These are phyloP conservation scores for Moniliophthora roreri DNA, from an alignment of 1,284 basidiomycete genomes.

Conservation along the genomic window DNA sequence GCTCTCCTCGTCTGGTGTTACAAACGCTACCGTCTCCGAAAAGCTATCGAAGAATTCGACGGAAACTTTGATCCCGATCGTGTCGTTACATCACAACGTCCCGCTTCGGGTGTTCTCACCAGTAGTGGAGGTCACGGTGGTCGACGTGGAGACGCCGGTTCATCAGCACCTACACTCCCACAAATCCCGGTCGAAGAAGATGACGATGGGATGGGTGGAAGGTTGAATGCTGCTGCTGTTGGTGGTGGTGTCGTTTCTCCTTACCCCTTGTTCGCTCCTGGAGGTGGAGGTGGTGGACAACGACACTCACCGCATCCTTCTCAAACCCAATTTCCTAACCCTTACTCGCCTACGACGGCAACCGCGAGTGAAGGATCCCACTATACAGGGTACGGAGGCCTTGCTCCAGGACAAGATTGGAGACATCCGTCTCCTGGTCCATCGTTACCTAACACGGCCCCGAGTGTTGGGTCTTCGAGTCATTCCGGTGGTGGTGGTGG, in stretches of 20 bases:
- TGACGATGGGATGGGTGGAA: neutral
- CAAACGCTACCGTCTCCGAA: neutral
- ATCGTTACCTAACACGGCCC: neutral
- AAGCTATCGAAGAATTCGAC: neutral
- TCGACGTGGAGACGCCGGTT: neutral
- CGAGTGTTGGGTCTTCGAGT: neutral
- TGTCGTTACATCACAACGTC: neutral
- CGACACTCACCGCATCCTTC: neutral
- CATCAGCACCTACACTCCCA: neutral
- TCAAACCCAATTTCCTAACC: neutral
- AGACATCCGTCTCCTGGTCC: neutral
- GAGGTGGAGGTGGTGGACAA: no score
- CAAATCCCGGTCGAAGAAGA: neutral
- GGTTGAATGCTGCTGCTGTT: neutral
- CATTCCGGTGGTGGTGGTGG: neutral
- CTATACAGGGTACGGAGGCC: no score
- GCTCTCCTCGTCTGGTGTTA: no score
- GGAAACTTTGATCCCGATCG: neutral
- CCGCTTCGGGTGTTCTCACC: neutral
- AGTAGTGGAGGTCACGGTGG: neutral
- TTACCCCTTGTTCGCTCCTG: neutral
- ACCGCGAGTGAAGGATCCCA: no score
- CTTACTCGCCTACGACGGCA: neutral
- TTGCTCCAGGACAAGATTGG: no score
- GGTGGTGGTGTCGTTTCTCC: neutral